Evolutionary conservation across 2,329 filamentous ascomycete species (phyloP), one percentile per base, ranked within the genome.

Genomic region (Fusarium tjaetaba): DNA sequence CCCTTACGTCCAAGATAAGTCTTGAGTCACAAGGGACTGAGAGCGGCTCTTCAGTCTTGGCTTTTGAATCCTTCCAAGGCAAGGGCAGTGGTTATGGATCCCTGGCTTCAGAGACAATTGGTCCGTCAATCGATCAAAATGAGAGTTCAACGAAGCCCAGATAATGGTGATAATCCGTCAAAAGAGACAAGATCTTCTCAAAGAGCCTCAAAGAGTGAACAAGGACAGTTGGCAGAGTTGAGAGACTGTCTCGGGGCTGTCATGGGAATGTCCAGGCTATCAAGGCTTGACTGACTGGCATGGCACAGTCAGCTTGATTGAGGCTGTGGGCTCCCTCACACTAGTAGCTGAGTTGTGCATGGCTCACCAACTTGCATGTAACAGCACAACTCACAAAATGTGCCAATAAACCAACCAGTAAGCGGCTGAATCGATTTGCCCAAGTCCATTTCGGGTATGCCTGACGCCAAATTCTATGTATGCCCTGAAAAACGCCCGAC

Each of bases 401-500:
- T 38, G 46, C 28, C 26, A 48, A 38, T 45, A 43, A 48, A 65
- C 65, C 30, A 41, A n/a, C 67, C 67, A 65, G 52, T 70, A 36
- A 28, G 32, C 15, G 41, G 41, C 52, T 64, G 51, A 39, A 61
- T 46, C n/a, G 46, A 59, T 52, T 56, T 66, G 18, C 42, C 49
- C 34, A 57, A 53, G 30, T 56, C 49, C 42, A 45, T 55, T 43
- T 24, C 34, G 52, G 48, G 57, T 62, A 75, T 73, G 65, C 58
- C 48, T 55, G 43, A 52, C 56, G 59, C 43, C 59, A 36, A 61
- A 20, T 61, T 66, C 34, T 56, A 52, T 70, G 52, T 74, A 59
- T 55, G 62, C 75, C 73, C 60, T 53, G 59, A 32, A 58, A 45
- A 77, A 77, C 72, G 66, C 76, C 76, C 66, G 67, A 77, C 68